Conservation (phyloP, 768 basidiomycete species). For the Termitomyces sp. region DNA sequence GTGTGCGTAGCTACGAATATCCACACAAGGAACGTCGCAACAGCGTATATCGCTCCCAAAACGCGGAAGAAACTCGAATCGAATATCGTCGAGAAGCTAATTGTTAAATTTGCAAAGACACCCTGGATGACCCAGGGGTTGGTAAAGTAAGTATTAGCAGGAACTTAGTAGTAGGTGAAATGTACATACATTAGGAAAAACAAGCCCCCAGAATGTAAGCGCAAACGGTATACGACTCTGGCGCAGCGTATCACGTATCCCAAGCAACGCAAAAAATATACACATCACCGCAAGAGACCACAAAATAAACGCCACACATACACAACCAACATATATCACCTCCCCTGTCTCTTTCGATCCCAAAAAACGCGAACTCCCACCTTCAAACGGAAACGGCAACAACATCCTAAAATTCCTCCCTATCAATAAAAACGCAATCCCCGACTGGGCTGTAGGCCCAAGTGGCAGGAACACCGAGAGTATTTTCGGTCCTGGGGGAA, state of each 20-base stretch:
- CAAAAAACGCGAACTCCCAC: slow-evolving; percentile 25
- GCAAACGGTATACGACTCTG: slow-evolving; percentile 45
- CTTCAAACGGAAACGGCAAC: slow-evolving; percentile 27
- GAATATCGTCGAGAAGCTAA: slow-evolving; percentile 45
- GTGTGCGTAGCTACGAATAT: slow-evolving; percentile 43
- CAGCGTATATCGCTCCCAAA: slow-evolving; percentile 53
- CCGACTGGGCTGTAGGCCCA: slow-evolving; percentile 70
- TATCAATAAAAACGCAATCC: slow-evolving; percentile 52
- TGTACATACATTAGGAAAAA: slow-evolving; percentile 70
- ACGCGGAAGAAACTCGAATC: slow-evolving; percentile 54
- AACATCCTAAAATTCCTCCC: slow-evolving; percentile 42
- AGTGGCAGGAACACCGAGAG: slow-evolving; percentile 70
- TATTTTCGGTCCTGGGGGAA: slow-evolving; percentile 40
- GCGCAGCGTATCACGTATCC: slow-evolving; percentile 38
- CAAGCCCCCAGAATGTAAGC: slow-evolving; percentile 62
- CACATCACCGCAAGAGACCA: slow-evolving; percentile 68
- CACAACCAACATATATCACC: slow-evolving; percentile 41
- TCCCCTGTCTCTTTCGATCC: slow-evolving; percentile 25
- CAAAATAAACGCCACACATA: slow-evolving; percentile 46
- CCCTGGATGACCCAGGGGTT: too few species aligned
- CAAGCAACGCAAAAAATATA: slow-evolving; percentile 54
- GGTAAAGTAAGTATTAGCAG: too few species aligned
- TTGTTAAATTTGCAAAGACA: slow-evolving; percentile 66
- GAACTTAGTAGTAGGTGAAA: background rate
- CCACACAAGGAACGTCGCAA: slow-evolving; percentile 52